Evolutionary conservation across 805 yeast species (phyloP), one percentile per base, ranked within the genome.

Genomic region (Hanseniaspora meyeri): DNA sequence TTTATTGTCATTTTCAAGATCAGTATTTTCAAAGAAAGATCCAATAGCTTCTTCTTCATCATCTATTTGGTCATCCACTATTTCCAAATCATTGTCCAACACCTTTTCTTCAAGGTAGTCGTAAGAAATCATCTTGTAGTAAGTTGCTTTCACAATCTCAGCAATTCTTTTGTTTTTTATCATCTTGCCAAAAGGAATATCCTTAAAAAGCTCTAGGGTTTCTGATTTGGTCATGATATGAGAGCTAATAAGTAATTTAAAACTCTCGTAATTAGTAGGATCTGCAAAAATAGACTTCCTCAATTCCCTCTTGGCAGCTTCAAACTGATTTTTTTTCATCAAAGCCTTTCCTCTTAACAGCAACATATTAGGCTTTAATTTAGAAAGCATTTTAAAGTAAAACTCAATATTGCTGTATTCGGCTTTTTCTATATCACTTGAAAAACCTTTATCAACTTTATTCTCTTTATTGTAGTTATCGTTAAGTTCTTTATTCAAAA

Each of bases 221-320:
- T 91, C 97, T 17, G 73, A 68, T 0, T 97, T 95, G 0, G 93
- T 78, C 69, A 91, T 71, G 62, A 88, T 75, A 64, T 83, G 83
- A 62, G 85, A 84, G 45, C 77, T 71, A 1, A 86, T 77, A 51
- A 91, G 75, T 65, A 85, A 89, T 62, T 86, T 80, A 66, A 88
- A 88, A 0, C 97, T 97, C 62, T 91, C 98, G 67, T 74, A 91
- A 68, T 97, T 93, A 67, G 89, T 87, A 8, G 86, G 89, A 68
- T 91, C 97, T 1, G 87, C 87, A 61, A 79, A 62, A 0, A 90
- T 81, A 0, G 97, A 96, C 64, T 88, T 96, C 64, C 82, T 81
- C 63, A 81, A 89, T 53, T 93, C 84, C 55, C 85, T 89, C 63
- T 86, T 88, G 0, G 97, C 97, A 59, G 78, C 75, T 20, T 85